phyloP scores from a whole-genome alignment of 331 rosid genomes.

The Erythrophleum ivorense region DNA sequence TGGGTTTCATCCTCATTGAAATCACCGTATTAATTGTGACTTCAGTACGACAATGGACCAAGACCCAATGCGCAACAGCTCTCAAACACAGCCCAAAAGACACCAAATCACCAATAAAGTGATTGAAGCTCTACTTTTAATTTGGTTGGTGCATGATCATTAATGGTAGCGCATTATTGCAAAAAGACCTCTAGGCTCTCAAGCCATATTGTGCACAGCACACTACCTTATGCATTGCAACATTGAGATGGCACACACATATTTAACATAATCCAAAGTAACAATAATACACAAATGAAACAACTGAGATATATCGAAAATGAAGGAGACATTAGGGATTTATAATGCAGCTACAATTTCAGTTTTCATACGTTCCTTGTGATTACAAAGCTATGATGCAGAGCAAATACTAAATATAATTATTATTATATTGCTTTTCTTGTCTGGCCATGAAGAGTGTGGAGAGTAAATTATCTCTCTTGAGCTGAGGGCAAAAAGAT shows the following conservation, averaged over 20 bases:
- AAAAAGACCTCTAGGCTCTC: background rate
- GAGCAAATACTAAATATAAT: background rate
- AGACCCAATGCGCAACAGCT: too few species aligned
- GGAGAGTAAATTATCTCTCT: background rate
- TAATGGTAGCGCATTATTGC: background rate
- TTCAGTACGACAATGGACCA: too few species aligned
- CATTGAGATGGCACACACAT: background rate
- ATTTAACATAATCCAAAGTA: background rate
- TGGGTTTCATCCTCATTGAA: too few species aligned
- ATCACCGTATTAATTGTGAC: too few species aligned
- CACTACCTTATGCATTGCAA: background rate
- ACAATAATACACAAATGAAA: too few species aligned
- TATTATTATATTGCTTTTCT: too few species aligned
- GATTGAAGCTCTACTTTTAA: slow-evolving; percentile 12
- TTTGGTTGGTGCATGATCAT: background rate
- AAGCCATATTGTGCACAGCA: background rate
- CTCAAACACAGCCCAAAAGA: too few species aligned
- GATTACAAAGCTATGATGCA: background rate
- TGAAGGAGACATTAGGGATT: background rate
- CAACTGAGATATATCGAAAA: too few species aligned
- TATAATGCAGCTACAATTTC: background rate
- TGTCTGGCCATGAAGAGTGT: background rate
- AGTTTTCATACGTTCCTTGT: background rate
- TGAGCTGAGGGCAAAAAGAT: background rate
- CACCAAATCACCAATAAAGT: background rate